Conservation (phyloP, 495 filamentous ascomycete species). For the Penicillium atrosanguineum region DNA sequence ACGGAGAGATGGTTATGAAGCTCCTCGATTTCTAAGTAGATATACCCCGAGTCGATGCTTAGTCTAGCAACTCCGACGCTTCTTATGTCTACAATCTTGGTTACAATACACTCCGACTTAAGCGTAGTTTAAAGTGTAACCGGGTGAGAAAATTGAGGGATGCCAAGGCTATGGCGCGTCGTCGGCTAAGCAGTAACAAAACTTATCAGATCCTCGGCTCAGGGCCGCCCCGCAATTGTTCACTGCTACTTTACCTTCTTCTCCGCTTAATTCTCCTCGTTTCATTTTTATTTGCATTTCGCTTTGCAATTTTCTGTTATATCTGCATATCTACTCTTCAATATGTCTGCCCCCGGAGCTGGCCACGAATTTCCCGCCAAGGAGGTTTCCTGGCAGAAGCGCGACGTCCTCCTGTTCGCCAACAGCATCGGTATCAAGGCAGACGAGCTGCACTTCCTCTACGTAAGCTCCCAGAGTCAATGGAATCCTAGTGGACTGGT, state of each 20-base stretch:
- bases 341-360: slow-evolving; percentile 61
- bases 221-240: slow-evolving; percentile 25
- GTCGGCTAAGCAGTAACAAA: slow-evolving; percentile 20
- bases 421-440: slow-evolving; percentile 79
- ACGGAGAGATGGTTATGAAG: slow-evolving; percentile 48
- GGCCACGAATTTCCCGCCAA: slow-evolving; percentile 74
- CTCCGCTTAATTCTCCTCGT: slow-evolving; percentile 2
- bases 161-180: slow-evolving; percentile 12
- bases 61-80: slow-evolving; percentile 44
- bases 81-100: slow-evolving; percentile 22
- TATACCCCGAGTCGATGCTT: slow-evolving; percentile 54
- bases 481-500: not conserved
- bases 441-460: slow-evolving; percentile 90
- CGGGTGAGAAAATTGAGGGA: not conserved
- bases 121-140: not conserved
- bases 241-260: slow-evolving; percentile 18
- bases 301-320: not conserved
- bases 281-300: not conserved
- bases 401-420: slow-evolving; percentile 82
- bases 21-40: slow-evolving; percentile 52
- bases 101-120: not conserved
- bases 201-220: slow-evolving; percentile 35
- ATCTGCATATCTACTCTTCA: slow-evolving; percentile 1
- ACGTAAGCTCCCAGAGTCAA: slow-evolving; percentile 47
- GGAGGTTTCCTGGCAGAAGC: slow-evolving; percentile 79